Conservation (phyloP, 768 basidiomycete genomes). For the Tulasnella sp. region DNA sequence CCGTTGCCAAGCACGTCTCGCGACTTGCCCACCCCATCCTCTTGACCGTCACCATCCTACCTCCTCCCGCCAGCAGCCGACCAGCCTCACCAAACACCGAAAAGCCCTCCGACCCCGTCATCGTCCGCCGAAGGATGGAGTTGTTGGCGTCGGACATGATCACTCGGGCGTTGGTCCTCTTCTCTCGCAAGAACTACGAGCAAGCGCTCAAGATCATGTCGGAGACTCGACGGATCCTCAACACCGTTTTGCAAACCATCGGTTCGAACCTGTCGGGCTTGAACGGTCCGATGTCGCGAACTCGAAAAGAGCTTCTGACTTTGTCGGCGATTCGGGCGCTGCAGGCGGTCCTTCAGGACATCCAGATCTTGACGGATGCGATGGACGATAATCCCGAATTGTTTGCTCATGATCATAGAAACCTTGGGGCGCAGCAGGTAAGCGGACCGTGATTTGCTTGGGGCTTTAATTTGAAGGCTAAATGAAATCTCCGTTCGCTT, state of each 20-base stretch:
- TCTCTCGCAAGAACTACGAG: slow-evolving; percentile 80
- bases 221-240: slow-evolving; percentile 86
- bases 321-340: slow-evolving; percentile 69
- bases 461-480: neutral
- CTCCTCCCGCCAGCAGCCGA: slow-evolving; percentile 37
- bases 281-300: slow-evolving; percentile 47
- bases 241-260: slow-evolving; percentile 81
- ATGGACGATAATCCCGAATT: slow-evolving; percentile 83
- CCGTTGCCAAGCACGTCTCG: slow-evolving; percentile 71
- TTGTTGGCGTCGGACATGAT: slow-evolving; percentile 96
- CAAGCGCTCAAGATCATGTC: slow-evolving; percentile 86
- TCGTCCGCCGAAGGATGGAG: slow-evolving; percentile 93
- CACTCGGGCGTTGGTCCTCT: slow-evolving; percentile 84
- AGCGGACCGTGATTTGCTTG: neutral
- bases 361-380: slow-evolving; percentile 79
- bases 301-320: slow-evolving; percentile 70
- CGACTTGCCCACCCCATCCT: slow-evolving; percentile 88
- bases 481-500: slow-evolving; percentile 17
- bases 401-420: slow-evolving; percentile 90
- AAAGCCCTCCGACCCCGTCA: slow-evolving; percentile 67
- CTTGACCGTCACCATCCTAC: slow-evolving; percentile 87
- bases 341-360: slow-evolving; percentile 77
- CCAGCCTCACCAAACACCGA: slow-evolving; percentile 34
- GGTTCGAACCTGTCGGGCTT: slow-evolving; percentile 62
- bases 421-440: slow-evolving; percentile 96